Evolutionary conservation across 1,139 yeast species (phyloP), one percentile per base, ranked within the genome.

Genomic region (Candida sp.): DNA sequence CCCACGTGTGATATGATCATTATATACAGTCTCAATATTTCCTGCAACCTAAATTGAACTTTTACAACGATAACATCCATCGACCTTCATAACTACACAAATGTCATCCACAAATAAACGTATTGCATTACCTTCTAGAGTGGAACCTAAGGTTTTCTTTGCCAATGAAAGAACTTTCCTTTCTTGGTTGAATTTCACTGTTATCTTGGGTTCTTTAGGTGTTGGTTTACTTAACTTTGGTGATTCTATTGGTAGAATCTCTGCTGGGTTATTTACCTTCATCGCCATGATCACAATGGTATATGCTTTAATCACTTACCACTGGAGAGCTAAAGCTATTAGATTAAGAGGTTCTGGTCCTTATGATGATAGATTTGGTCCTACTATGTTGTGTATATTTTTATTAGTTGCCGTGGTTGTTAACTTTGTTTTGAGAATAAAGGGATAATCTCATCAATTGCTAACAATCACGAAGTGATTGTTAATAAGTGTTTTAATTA

Each of bases 311-410:
- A 78, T 89, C 40, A 95, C 98, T 21, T 93, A 95, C 66, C 99
- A 93, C 68, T 95, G 99, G 99, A 88, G 99, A 74, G 99, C 99
- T 3, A 89, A 91, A 62, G 99, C 99, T 48, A 93, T 93, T 57
- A 84, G 99, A 66, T 80, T 93, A 69, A 84, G 98, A 67, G 99
- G 99, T 32, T 80, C 95, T 9, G 99, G 99, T 40, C 99, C 99
- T 27, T 93, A 93, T 63, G 99, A 93, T 61, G 99, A 93, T 67
- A 81, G 99, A 61, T 86, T 93, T 56, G 99, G 99, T 35, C 99
- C 99, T 41, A 95, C 99, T n/a, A 85, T 93, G 89, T 79, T 93
- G 57, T 93, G 99, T 69, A 77, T 91, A 73, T 93, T 93, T 73
- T 77, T 93, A 62, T 74, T 95, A 53, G 81, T 90, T 42, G 97